phyloP scores from a whole-genome alignment of 768 basidiomycete genomes.

The Boletus speciosus region DNA sequence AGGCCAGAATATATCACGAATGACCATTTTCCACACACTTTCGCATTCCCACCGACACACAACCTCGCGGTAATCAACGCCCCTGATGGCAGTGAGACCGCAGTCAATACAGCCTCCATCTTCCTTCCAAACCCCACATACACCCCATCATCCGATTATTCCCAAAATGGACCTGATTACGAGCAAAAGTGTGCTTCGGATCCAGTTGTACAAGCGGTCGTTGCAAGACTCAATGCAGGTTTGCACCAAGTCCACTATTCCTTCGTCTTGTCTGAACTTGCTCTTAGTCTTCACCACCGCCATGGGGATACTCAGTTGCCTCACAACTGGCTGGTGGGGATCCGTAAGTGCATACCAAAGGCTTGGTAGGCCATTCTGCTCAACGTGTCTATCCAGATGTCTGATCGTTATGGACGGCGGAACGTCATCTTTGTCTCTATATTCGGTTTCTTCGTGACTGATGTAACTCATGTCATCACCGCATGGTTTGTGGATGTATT shows the following conservation, averaged over 20 bases:
- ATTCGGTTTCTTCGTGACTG: slow-evolving; percentile 57
- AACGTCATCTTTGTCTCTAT: slow-evolving; percentile 58
- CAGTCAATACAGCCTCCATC: background rate
- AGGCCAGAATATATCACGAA: slow-evolving; percentile 49
- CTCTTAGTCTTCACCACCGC: slow-evolving; percentile 54
- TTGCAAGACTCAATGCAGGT: slow-evolving; percentile 65
- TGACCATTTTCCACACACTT: background rate
- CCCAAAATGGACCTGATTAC: background rate
- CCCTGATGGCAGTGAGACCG: background rate
- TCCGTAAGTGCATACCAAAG: slow-evolving; percentile 46
- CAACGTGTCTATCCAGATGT: slow-evolving; percentile 44
- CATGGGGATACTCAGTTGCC: slow-evolving; percentile 69
- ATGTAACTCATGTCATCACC: slow-evolving; percentile 66
- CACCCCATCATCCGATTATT: background rate
- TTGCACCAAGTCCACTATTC: slow-evolving; percentile 15
- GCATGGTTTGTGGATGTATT: slow-evolving; percentile 52
- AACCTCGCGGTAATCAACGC: background rate
- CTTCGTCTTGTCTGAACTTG: slow-evolving; percentile 1
- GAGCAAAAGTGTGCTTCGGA: slow-evolving; percentile 54
- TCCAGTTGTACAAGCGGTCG: slow-evolving; percentile 69
- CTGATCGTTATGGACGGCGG: slow-evolving; percentile 75
- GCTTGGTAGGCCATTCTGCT: background rate
- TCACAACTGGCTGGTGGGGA: slow-evolving; percentile 88
- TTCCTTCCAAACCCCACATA: slow-evolving; percentile 4
- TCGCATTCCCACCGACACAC: background rate